phyloP scores from a whole-genome alignment of 1,139 yeast genomes.

The Petasospora fabianii region DNA sequence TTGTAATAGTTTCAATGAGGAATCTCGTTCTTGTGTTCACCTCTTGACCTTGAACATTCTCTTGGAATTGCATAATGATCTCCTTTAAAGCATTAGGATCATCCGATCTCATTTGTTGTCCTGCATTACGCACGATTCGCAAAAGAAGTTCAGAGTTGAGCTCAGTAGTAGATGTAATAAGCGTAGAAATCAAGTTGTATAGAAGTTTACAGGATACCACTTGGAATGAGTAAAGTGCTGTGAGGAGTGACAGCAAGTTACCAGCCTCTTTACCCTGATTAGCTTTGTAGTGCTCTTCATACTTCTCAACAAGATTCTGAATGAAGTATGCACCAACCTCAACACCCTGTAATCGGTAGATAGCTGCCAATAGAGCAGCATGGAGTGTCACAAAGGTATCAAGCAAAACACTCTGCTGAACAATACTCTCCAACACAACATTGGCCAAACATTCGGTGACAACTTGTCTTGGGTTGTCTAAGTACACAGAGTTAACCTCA shows the following conservation, averaged over 20 bases:
- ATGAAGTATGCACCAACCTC: conserved; percentile 88
- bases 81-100: conserved; percentile 86
- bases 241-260: conserved; percentile 69
- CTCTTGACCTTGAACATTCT: conserved; percentile 38
- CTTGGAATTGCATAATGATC: conserved; percentile 59
- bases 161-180: conserved; percentile 61
- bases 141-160: conserved; percentile 73
- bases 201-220: conserved; percentile 68
- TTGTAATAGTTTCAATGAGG: conserved; percentile 77
- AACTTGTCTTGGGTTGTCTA: conserved; percentile 66
- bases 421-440: conserved; percentile 63
- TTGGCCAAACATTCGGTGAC: conserved; percentile 68
- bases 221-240: conserved; percentile 76
- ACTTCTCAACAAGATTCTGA: conserved; percentile 71
- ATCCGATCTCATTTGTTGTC: conserved; percentile 82
- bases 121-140: conserved; percentile 69
- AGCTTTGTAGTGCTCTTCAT: conserved; percentile 37
- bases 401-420: conserved; percentile 59
- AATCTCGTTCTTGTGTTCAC: conserved; percentile 71
- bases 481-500: conserved; percentile 61
- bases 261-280: conserved; percentile 51
- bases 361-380: conserved; percentile 71
- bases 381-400: conserved; percentile 80
- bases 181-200: conserved; percentile 65
- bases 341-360: conserved; percentile 76